Evolutionary conservation across 2,329 filamentous ascomycete species (phyloP).

Genomic region (Bipolaris gigantea): DNA sequence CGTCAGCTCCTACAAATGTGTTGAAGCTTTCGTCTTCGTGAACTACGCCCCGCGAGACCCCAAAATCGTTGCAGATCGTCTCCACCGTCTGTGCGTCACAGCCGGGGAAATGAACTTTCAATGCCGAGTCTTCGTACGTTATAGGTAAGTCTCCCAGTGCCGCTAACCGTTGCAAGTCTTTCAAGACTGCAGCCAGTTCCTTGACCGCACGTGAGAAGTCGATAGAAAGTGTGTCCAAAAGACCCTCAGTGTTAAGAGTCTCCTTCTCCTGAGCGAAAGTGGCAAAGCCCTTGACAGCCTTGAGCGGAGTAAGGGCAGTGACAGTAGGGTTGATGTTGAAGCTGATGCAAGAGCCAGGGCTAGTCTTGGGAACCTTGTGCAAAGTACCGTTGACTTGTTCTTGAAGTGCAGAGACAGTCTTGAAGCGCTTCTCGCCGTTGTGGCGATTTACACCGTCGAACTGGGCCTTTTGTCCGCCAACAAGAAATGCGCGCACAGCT

Average conservation of each 20-base stretch:
- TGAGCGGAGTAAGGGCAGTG: constrained; percentile 78
- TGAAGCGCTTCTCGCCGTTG: constrained; percentile 77
- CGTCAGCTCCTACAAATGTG: constrained; percentile 64
- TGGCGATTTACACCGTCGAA: constrained; percentile 74
- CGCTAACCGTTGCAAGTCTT: constrained; percentile 78
- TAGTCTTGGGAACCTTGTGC: constrained; percentile 58
- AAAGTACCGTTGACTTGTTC: constrained; percentile 72
- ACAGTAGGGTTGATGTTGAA: constrained; percentile 87
- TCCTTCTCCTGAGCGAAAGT: constrained; percentile 48
- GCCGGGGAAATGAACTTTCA: constrained; percentile 87
- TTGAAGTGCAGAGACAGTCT: constrained; percentile 72
- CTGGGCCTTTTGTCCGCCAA: constrained; percentile 85
- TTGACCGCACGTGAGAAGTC: constrained; percentile 88
- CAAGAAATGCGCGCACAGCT: constrained; percentile 85
- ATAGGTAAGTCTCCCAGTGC: constrained; percentile 82
- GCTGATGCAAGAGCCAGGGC: constrained; percentile 80
- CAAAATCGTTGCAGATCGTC: constrained; percentile 80
- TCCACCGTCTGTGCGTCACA: constrained; percentile 84
- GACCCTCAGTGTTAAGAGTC: constrained; percentile 77
- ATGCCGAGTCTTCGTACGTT: constrained; percentile 65
- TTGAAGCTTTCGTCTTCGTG: constrained; percentile 79
- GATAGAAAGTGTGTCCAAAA: constrained; percentile 80
- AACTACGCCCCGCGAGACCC: constrained; percentile 77
- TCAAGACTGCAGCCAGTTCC: constrained; percentile 76
- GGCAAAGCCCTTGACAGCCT: constrained; percentile 58